Evolutionary conservation across 2,329 filamentous ascomycete species (phyloP), one percentile per base, ranked within the genome.

Genomic region (Cladophialophora immunda): DNA sequence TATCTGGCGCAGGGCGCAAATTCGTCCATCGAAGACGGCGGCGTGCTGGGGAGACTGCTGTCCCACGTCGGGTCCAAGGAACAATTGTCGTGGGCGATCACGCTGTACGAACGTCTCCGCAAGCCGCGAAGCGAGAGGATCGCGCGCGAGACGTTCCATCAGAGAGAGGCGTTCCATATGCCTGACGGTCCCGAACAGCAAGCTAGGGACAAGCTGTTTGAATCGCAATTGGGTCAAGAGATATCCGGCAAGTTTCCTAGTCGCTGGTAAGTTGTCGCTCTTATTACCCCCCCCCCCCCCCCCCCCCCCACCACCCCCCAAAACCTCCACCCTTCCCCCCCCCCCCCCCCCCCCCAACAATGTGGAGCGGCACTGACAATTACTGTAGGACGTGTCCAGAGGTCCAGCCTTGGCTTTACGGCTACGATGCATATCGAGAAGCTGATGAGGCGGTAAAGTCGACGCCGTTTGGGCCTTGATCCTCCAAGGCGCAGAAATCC

Each of bases 371-470:
- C 30, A 38, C 60, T 62, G 32, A 53, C 9, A 22, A 29, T n/a
- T 1, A 22, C 15, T 22, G 30, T 45, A 79, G 80, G 85, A 87
- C 85, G 1, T 90, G 88, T 73, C 87, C 87, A 0, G 79, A 85
- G 36, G 83, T 88, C 0, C 88, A 90, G 75, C 83, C 84, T 0
- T 90, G 87, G 86, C 69, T 91, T 55, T 91, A 87, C 70, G 86
- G 87, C 0, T 90, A 90, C 68, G 85, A 90, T 76, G 86, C 87
- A 3, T 83, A 84, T 65, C 78, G 78, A 30, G 87, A 89, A 72
- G 86, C 84, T 0, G 81, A 85, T 61, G 77, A 80, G 13, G 79
- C 74, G 0, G 74, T 78, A 15, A 61, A 53, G 25, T 30, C 65
- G 56, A 27, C 58, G 4, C 58, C 53, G 7, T 62, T 17, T 25